Evolutionary conservation across 2,329 filamentous ascomycete species (phyloP).

Genomic region (Amauroascus niger): DNA sequence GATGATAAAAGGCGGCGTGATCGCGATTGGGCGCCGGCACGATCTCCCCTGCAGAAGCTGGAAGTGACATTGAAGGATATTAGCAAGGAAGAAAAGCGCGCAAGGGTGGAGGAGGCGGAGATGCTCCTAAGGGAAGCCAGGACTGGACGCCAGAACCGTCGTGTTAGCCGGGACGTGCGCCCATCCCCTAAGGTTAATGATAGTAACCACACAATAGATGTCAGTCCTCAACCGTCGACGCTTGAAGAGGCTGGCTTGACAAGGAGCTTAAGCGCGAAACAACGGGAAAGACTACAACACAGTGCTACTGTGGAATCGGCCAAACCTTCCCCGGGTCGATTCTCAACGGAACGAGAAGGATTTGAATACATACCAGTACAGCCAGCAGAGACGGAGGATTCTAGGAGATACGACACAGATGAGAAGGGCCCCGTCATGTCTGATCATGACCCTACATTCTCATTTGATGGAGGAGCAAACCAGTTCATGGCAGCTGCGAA

Average conservation of each 20-base stretch:
- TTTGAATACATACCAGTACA: constrained; percentile 13
- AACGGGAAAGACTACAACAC: constrained; percentile 15
- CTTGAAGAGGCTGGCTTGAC: constrained; percentile 16
- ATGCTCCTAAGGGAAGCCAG: constrained; percentile 53
- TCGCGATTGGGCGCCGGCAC: constrained; percentile 59
- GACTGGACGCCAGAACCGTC: constrained; percentile 10
- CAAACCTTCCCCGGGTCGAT: constrained; percentile 15
- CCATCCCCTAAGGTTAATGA: background rate
- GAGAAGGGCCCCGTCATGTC: background rate
- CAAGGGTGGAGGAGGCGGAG: constrained; percentile 74
- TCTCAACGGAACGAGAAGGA: constrained; percentile 13
- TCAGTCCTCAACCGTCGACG: constrained; percentile 3
- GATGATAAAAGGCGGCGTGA: constrained; percentile 17
- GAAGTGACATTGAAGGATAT: constrained; percentile 85
- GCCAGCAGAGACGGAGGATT: background rate
- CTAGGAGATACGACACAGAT: background rate
- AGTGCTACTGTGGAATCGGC: constrained; percentile 17
- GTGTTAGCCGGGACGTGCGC: constrained; percentile 11
- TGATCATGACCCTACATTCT: background rate
- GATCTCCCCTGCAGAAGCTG: constrained; percentile 85
- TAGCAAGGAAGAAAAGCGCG: constrained; percentile 90
- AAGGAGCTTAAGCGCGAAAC: constrained; percentile 14
- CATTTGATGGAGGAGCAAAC: constrained; percentile 6
- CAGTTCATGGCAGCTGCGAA: background rate
- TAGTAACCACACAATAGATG: background rate